Base-by-base conservation (phyloP, 2,329 filamentous ascomycete genomes). In the Cladophialophora yegresii region DNA sequence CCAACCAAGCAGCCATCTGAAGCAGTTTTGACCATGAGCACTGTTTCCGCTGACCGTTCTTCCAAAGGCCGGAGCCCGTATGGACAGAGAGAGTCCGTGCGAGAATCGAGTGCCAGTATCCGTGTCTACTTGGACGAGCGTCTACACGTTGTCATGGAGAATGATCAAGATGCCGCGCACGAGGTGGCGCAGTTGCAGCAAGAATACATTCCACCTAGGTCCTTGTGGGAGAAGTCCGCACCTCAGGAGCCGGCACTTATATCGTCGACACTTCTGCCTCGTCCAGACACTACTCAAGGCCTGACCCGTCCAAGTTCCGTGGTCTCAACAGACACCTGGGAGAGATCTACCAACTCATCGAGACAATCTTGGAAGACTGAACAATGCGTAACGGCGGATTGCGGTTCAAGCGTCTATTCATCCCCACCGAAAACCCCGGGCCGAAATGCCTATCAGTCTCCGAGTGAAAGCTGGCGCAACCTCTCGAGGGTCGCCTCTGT, bases 281-380 rank as follows among this genome's bases (percentile, higher is more conserved):
- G 20, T 16, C 36, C 36, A 28, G 4, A n/a, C 26, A 32, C 26
- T 12, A 10, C 23, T 8, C 16, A 32, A 22, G 8, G 28, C 23
- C 10, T 4, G 20, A 20, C 9, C 4, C 51, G 51, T 20, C 51
- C 28, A 54, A 20, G 23, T 10, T 33, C 51, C n/a, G 28, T 22
- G n/a, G 10, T 13, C 3, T 30, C 51, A 30, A 33, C n/a, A 32
- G 51, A 54, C 10, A 16, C 51, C 8, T 54, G 51, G 51, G 51
- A 54, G 30, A 9, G 43, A 20, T 40, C 58, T 3, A 54, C 20
- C 13, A 43, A 20, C 4, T 28, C 12, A 4, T 58, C 60, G 12
- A 50, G n/a, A 40, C 43, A 54, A 13, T 63, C 60, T 22, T 66
- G 64, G 64, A 28, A 61, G 22, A 61, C 61, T 28, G 54, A 55